These are phyloP conservation scores for Gryganskiella cystojenkinii DNA, from an alignment of 192 early-diverging fungal genomes.

Conservation along the genomic window DNA sequence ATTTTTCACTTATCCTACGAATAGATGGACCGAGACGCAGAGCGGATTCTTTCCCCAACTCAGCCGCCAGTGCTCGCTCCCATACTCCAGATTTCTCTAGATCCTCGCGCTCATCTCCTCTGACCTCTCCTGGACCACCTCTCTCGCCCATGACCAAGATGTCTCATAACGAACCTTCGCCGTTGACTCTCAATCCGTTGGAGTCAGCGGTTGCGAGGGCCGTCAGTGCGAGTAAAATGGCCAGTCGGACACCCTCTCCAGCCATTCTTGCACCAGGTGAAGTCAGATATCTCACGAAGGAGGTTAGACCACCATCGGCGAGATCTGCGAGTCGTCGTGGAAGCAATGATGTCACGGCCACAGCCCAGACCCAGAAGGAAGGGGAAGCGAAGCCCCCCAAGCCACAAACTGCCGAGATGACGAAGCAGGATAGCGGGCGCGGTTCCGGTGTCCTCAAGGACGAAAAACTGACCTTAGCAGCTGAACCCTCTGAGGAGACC, in stretches of 20 bases:
- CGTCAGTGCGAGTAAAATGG: conserved; percentile 38
- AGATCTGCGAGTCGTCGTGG: neutral
- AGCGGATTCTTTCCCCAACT: conserved; percentile 48
- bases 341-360: neutral
- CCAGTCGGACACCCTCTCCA: conserved; percentile 17
- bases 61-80: conserved; percentile 24
- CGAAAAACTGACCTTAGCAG: too few relatives aligned
- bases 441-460: too few relatives aligned
- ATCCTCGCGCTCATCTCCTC: conserved; percentile 21
- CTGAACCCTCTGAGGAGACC: too few relatives aligned
- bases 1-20: neutral
- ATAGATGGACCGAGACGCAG: conserved; percentile 44
- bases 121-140: conserved; percentile 30
- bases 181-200: conserved; percentile 31
- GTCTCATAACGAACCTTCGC: conserved; percentile 26
- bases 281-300: neutral
- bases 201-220: conserved; percentile 32
- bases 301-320: neutral
- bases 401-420: too few relatives aligned
- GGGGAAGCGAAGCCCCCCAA: too few relatives aligned
- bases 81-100: conserved; percentile 34
- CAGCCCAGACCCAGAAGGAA: neutral
- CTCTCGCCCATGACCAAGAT: conserved; percentile 14
- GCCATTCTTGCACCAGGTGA: neutral
- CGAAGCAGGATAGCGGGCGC: too few relatives aligned